Percentiles rank a stretch among this genome's conserved stretches.
Evolutionary conservation across 2,329 filamentous ascomycete genomes (phyloP).

Genomic region (Diaporthe helianthi): DNA sequence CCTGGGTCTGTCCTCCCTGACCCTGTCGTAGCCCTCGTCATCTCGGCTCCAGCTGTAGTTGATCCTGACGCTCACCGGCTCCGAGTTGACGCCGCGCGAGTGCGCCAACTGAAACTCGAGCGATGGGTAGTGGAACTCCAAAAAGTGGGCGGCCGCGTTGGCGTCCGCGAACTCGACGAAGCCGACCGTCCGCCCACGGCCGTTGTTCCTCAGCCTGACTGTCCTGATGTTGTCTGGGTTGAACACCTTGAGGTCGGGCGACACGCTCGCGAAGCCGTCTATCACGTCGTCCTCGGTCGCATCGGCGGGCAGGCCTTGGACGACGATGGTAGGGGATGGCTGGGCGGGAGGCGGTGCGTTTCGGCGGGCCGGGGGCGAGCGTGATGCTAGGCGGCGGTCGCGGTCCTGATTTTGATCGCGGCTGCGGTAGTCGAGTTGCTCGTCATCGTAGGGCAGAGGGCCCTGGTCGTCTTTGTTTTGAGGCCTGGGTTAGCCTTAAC

Average conservation of each 20-base stretch:
- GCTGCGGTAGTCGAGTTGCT: constrained; percentile 23
- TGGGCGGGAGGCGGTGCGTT: constrained; percentile 28
- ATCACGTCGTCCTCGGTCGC: constrained; percentile 54
- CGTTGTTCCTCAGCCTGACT: constrained; percentile 36
- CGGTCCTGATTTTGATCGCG: neutral
- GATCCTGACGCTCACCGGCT: constrained; percentile 43
- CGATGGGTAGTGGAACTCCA: constrained; percentile 47
- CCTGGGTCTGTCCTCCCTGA: constrained; percentile 28
- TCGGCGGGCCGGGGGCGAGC: constrained; percentile 28
- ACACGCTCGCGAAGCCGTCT: constrained; percentile 36
- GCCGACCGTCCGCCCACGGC: constrained; percentile 44
- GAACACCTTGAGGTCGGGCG: constrained; percentile 33
- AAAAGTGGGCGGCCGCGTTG: constrained; percentile 48
- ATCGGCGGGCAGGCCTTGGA: constrained; percentile 60
- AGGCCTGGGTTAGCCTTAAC: constrained; percentile 31
- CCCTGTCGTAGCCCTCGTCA: constrained; percentile 36
- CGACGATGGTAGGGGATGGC: constrained; percentile 50
- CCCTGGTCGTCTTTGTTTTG: constrained; percentile 33
- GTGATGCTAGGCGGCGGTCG: constrained; percentile 24
- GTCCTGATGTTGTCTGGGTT: constrained; percentile 34
- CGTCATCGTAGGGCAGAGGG: constrained; percentile 34
- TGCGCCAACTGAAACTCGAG: constrained; percentile 45
- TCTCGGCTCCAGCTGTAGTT: constrained; percentile 47
- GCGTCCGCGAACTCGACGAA: constrained; percentile 51
- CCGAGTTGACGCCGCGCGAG: constrained; percentile 41